phyloP scores from a whole-genome alignment of 495 filamentous ascomycete genomes.

The Penicillium bovifimosum region DNA sequence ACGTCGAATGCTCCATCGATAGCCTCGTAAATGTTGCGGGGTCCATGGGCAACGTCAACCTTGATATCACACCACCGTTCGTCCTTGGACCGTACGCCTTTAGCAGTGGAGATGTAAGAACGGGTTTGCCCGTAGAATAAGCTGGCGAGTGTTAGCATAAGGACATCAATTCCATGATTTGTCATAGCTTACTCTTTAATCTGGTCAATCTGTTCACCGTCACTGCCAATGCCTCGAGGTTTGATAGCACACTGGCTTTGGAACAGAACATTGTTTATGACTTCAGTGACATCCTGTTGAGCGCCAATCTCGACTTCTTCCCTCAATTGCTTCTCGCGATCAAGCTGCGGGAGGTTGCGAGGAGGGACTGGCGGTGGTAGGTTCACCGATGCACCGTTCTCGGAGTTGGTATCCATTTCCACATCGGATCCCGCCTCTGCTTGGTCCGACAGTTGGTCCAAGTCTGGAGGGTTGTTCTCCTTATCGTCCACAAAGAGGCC shows the following conservation, averaged over 20 bases:
- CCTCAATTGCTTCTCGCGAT: conserved; percentile 34
- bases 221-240: conserved; percentile 50
- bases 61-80: conserved; percentile 59
- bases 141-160: conserved; percentile 30
- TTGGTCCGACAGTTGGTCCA: conserved; percentile 7
- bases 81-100: conserved; percentile 44
- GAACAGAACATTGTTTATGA: conserved; percentile 85
- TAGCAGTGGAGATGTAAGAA: conserved; percentile 45
- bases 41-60: conserved; percentile 55
- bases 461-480: conserved; percentile 36
- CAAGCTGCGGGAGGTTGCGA: conserved; percentile 32
- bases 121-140: conserved; percentile 56
- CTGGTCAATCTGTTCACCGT: conserved; percentile 72
- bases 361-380: conserved; percentile 46
- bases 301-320: conserved; percentile 58
- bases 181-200: conserved; percentile 54
- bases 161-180: neutral
- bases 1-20: conserved; percentile 80
- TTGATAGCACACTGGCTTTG: conserved; percentile 85
- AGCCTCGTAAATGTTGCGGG: conserved; percentile 71
- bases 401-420: neutral
- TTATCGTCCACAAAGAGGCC: conserved; percentile 31
- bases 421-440: conserved; percentile 8
- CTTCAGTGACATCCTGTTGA: conserved; percentile 91
- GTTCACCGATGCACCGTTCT: conserved; percentile 1